These are phyloP conservation scores for Melanogaster broomeanus DNA, from an alignment of 768 basidiomycete species.

Conservation along the genomic window DNA sequence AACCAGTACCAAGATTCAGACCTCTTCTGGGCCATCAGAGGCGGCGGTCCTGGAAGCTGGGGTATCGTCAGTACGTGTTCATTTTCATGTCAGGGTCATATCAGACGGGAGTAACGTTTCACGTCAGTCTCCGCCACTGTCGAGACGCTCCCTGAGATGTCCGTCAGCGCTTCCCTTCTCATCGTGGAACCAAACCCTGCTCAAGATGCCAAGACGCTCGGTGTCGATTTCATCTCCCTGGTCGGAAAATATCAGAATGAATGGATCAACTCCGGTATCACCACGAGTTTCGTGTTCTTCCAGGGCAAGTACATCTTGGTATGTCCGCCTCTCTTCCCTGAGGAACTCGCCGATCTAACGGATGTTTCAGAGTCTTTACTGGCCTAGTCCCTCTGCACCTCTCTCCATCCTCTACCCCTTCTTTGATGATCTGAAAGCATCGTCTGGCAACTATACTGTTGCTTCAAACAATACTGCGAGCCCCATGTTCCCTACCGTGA, in stretches of 20 bases:
- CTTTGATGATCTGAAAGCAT: conserved; percentile 17
- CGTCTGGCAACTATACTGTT: conserved; percentile 15
- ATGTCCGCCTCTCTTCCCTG: background rate
- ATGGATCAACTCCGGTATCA: conserved; percentile 14
- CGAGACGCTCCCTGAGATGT: conserved; percentile 6
- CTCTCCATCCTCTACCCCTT: conserved; percentile 12
- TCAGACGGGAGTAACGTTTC: background rate
- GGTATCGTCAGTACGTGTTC: conserved; percentile 40
- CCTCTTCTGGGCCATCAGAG: conserved; percentile 57
- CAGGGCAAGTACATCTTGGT: conserved; percentile 15
- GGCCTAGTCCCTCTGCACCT: conserved; percentile 2
- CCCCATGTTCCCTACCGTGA: conserved; percentile 15
- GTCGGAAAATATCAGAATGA: conserved; percentile 20
- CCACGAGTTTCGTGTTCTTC: background rate
- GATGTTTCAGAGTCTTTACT: conserved; percentile 12
- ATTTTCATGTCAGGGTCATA: background rate
- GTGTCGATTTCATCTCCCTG: conserved; percentile 18
- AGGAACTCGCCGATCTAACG: background rate
- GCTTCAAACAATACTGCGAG: conserved; percentile 13
- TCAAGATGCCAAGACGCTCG: conserved; percentile 12
- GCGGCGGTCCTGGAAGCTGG: conserved; percentile 54
- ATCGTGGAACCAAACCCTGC: conserved; percentile 8
- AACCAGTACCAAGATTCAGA: conserved; percentile 46
- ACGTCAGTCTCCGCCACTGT: conserved; percentile 18
- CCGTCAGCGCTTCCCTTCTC: conserved; percentile 14